Evolutionary conservation across 192 early-diverging fungal genomes (phyloP), one percentile per base, ranked within the genome.

Genomic region (Coemansia sp.): DNA sequence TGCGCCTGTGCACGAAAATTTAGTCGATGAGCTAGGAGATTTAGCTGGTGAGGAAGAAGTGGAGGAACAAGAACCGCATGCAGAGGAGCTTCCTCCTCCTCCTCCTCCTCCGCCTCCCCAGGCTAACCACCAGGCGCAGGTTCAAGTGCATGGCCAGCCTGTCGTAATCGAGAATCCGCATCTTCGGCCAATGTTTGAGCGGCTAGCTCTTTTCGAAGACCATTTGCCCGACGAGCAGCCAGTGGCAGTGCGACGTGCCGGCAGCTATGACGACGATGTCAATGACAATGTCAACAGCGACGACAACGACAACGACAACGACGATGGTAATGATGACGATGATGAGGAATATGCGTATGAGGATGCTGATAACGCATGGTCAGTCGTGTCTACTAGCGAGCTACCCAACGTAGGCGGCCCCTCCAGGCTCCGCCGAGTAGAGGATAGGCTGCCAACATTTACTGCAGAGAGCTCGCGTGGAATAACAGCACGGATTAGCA

Each of bases 131-230:
- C 32, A 35, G 7, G 32, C 32, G 32, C 32, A 35, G 7, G 32
- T 64, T 3, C 72, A 71, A 17, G 59, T 73, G 2, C 63, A 70
- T 36, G 79, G 42, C 1, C 70, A 42, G 29, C 79, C 74, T 0
- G 68, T 73, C 11, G 63, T 64, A n/a, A 70, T 74, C 4, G 79
- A 82, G 42, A 64, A 76, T 25, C 79, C 79, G 14, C 79, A 72
- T 35, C 59, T 63, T 31, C 69, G 65, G 1, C 79, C 67, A 14
- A 27, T 73, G 42, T 82, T 82, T 62, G 79, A 72, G 41, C 66
- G 62, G 5, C 54, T 69, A 12, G 70, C 70, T 0, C 53, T 65
- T 17, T 51, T 75, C 15, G 60, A 75, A 14, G 77, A 80, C 35
- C 54, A 68, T 5, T 61, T 51, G 25, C 72, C 73, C 1, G 51